Conservation (phyloP, 2,329 filamentous ascomycete genomes). For the Stachybotrys chlorohalonatus region DNA sequence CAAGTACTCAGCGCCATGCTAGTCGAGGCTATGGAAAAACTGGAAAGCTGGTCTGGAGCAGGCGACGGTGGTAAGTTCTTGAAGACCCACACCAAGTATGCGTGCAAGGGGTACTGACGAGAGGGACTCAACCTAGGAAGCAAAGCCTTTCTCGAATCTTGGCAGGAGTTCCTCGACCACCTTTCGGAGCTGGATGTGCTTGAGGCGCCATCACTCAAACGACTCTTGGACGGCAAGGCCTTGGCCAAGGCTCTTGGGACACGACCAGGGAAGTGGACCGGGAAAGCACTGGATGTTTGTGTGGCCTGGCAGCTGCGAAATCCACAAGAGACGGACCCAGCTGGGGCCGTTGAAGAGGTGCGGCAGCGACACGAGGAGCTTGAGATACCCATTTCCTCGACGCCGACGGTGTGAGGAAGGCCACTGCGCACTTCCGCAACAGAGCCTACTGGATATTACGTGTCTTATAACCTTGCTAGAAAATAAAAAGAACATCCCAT, state of each 20-base stretch:
- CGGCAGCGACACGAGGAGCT: constrained; percentile 41
- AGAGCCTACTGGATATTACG: too few species aligned
- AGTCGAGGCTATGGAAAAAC: constrained; percentile 45
- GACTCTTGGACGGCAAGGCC: constrained; percentile 65
- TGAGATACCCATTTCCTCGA: constrained; percentile 20
- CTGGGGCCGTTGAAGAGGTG: constrained; percentile 53
- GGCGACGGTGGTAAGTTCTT: constrained; percentile 26
- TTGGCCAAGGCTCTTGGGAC: constrained; percentile 59
- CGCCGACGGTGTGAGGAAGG: not conserved
- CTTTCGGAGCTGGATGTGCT: constrained; percentile 45
- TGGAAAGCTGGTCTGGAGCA: constrained; percentile 20
- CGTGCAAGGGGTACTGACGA: not conserved
- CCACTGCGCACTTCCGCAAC: not conserved
- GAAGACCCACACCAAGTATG: not conserved
- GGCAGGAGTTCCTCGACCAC: constrained; percentile 48
- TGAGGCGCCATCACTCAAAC: constrained; percentile 48
- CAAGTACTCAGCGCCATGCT: constrained; percentile 62
- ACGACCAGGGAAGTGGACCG: constrained; percentile 81
- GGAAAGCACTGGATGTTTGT: constrained; percentile 66
- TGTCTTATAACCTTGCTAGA: too few species aligned
- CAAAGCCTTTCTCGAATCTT: constrained; percentile 35
- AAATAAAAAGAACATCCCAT: too few species aligned
- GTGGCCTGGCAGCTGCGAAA: constrained; percentile 85
- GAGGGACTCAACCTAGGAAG: constrained; percentile 21
- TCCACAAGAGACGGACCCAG: constrained; percentile 52